Percentiles rank a stretch among this genome's conserved stretches.
These are phyloP conservation scores for Barnettozyma botsteinii DNA, from an alignment of 805 yeast species.

Conservation along the genomic window DNA sequence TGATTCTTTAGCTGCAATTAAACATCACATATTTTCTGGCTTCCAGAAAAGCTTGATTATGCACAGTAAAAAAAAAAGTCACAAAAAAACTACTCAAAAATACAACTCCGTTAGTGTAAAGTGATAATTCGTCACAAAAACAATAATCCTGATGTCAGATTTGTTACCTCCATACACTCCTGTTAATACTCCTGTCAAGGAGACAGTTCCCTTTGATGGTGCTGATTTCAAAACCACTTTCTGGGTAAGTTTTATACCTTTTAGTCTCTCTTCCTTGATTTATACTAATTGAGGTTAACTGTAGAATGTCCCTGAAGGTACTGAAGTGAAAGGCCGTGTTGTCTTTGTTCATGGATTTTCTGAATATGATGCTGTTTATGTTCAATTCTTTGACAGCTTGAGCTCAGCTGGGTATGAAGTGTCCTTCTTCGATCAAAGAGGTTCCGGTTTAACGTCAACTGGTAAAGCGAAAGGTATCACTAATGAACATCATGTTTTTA, in stretches of 20 bases:
- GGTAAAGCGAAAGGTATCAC: slow-evolving; percentile 50
- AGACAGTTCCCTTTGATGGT: slow-evolving; percentile 1
- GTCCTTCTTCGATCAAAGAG: slow-evolving; percentile 70
- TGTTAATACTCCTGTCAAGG: background rate
- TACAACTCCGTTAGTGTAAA: no score
- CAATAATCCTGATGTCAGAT: no score
- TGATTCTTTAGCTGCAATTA: no score
- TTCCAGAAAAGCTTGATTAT: no score
- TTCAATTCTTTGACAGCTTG: slow-evolving; percentile 48
- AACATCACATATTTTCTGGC: no score
- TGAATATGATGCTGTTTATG: slow-evolving; percentile 47
- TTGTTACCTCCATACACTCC: background rate
- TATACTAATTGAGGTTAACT: background rate
- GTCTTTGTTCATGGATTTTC: slow-evolving; percentile 68
- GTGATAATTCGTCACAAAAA: no score
- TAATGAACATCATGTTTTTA: slow-evolving; percentile 48
- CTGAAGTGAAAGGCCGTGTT: slow-evolving; percentile 44
- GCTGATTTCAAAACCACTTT: slow-evolving; percentile 3
- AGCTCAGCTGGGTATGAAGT: slow-evolving; percentile 52
- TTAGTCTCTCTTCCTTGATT: no score
- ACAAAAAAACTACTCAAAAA: no score
- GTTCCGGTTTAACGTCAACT: slow-evolving; percentile 61
- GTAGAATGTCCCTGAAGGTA: slow-evolving; percentile 28
- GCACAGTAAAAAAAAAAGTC: no score
- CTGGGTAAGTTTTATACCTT: background rate